phyloP scores from a whole-genome alignment of 352 stramenopile genomes.

The Globisporangium acanthophoron region DNA sequence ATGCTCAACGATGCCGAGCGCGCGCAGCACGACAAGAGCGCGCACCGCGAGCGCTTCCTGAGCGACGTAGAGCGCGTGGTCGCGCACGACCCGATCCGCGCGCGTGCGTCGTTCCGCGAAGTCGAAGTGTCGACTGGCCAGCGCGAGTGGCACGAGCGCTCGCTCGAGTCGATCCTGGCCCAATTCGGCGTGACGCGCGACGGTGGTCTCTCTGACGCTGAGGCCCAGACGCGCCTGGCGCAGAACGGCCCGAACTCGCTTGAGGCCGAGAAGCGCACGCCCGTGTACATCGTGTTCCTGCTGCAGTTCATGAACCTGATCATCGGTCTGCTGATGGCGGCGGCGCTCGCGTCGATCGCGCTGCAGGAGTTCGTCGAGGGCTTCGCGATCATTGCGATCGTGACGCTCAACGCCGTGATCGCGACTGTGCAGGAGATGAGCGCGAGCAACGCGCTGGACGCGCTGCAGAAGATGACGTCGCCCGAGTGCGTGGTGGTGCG shows the following conservation, averaged over 20 bases:
- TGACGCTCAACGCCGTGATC: conserved; percentile 53
- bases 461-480: conserved; percentile 52
- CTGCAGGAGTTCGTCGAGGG: conserved; percentile 65
- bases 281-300: conserved; percentile 55
- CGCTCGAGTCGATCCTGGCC: conserved; percentile 42
- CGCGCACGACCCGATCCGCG: conserved; percentile 44
- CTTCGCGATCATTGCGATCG: conserved; percentile 65
- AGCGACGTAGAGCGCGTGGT: conserved; percentile 49
- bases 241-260: conserved; percentile 52
- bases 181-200: conserved; percentile 35
- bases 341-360: conserved; percentile 43
- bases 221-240: conserved; percentile 38
- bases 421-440: conserved; percentile 63
- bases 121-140: conserved; percentile 42
- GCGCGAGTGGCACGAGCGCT: conserved; percentile 45
- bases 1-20: conserved; percentile 14
- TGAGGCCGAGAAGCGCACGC: conserved; percentile 53
- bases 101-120: conserved; percentile 52
- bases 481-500: conserved; percentile 64
- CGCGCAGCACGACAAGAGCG: conserved; percentile 17
- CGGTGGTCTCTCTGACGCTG: conserved; percentile 26
- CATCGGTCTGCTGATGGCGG: conserved; percentile 57
- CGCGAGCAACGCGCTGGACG: conserved; percentile 55
- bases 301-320: conserved; percentile 83
- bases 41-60: conserved; percentile 52